A percentile compares a stretch with the other conserved stretches of the same genome.
These are phyloP conservation scores for Panicum miliaceum DNA, from an alignment of 176 grass and related monocot species.

Conservation along the genomic window DNA sequence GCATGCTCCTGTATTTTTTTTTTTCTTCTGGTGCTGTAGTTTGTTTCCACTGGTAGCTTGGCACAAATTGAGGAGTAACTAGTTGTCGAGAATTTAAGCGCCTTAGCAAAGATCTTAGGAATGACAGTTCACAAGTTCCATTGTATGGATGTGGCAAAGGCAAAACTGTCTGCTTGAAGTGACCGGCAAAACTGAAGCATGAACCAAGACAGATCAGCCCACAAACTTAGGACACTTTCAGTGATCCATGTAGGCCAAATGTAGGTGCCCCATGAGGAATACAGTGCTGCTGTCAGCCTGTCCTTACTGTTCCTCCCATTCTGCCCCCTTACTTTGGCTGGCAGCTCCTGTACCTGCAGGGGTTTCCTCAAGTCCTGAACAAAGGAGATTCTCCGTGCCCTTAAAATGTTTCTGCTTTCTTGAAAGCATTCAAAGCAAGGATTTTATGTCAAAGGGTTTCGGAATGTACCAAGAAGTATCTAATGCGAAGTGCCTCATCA, in stretches of 20 bases:
- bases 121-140: background rate
- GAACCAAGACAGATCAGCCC: background rate
- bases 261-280: conserved; percentile 6
- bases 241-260: background rate
- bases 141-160: background rate
- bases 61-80: background rate
- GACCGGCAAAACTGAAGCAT: background rate
- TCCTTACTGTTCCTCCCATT: background rate
- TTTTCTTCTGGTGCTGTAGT: background rate
- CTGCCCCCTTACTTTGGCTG: conserved; percentile 15
- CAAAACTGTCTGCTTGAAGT: background rate
- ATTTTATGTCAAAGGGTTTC: background rate
- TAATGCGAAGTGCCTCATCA: background rate
- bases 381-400: conserved; percentile 29
- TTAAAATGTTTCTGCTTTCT: conserved; percentile 20
- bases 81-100: background rate
- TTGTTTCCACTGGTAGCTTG: background rate
- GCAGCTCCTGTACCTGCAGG: conserved; percentile 41
- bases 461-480: conserved; percentile 10
- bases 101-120: background rate
- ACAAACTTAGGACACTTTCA: conserved; percentile 6
- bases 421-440: conserved; percentile 24
- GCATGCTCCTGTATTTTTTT: background rate
- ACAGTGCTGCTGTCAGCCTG: conserved; percentile 10
- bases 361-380: conserved; percentile 6